These are phyloP conservation scores for Acmispon strigosus DNA, from an alignment of 306 rosid genomes.

Conservation along the genomic window DNA sequence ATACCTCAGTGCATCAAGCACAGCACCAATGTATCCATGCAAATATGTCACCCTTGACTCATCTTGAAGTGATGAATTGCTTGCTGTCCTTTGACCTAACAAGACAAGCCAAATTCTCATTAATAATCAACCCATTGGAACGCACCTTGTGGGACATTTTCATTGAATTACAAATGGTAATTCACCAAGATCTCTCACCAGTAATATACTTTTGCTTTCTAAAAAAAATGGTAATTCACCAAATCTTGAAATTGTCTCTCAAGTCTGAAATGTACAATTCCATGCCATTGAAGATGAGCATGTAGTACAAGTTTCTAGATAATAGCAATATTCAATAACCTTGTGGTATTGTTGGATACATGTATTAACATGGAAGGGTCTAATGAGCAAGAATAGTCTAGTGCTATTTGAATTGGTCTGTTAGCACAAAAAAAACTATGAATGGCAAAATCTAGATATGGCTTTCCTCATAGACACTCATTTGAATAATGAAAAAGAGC, in stretches of 20 bases:
- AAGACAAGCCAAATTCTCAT: background rate
- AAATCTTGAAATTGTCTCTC: background rate
- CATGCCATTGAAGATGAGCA: too few relatives aligned
- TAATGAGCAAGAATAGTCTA: background rate
- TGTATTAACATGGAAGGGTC: too few relatives aligned
- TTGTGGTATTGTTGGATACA: too few relatives aligned
- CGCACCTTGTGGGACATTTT: background rate
- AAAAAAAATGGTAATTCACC: too few relatives aligned
- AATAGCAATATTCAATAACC: too few relatives aligned
- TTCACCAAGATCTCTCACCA: too few relatives aligned
- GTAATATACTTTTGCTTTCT: too few relatives aligned
- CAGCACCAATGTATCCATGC: conserved; percentile 34
- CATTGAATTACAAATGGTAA: too few relatives aligned
- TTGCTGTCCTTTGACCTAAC: conserved; percentile 34
- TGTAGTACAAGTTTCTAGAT: too few relatives aligned
- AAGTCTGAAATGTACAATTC: too few relatives aligned
- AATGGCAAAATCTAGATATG: background rate
- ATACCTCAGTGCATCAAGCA: conserved; percentile 42
- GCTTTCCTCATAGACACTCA: background rate
- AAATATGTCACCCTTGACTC: conserved; percentile 37
- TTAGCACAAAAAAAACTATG: background rate
- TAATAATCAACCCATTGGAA: background rate
- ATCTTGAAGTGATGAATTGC: conserved; percentile 33
- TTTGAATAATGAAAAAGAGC: background rate
- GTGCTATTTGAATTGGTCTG: background rate